A percentile compares a stretch with the other conserved stretches of the same genome.
These are phyloP conservation scores for Didymella lethalis DNA, from an alignment of 2,329 filamentous ascomycete genomes.

Conservation along the genomic window DNA sequence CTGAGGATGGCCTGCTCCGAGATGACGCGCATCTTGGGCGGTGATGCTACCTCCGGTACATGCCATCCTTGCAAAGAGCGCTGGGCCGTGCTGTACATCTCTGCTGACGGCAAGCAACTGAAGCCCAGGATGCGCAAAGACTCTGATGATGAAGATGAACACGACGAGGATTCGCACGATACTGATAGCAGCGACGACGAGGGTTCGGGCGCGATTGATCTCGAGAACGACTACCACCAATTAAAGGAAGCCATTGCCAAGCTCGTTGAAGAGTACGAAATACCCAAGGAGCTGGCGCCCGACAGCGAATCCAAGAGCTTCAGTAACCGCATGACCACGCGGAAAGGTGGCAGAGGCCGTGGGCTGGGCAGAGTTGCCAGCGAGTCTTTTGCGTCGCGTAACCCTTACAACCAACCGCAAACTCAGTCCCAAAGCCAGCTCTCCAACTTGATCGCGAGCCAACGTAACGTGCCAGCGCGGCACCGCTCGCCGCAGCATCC, in stretches of 20 bases:
- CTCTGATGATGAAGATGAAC: slow-evolving; percentile 67
- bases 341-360: slow-evolving; percentile 44
- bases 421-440: slow-evolving; percentile 47
- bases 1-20: slow-evolving; percentile 74
- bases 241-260: slow-evolving; percentile 81
- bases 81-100: slow-evolving; percentile 84
- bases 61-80: slow-evolving; percentile 82
- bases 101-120: slow-evolving; percentile 73
- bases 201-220: slow-evolving; percentile 59
- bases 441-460: slow-evolving; percentile 50
- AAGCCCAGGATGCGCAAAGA: slow-evolving; percentile 78
- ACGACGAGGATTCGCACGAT: slow-evolving; percentile 66
- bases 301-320: slow-evolving; percentile 69
- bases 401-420: slow-evolving; percentile 52
- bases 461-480: slow-evolving; percentile 45
- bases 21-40: slow-evolving; percentile 71
- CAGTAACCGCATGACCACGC: slow-evolving; percentile 71
- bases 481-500: slow-evolving; percentile 49
- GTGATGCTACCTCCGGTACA: slow-evolving; percentile 69
- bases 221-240: slow-evolving; percentile 82
- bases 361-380: slow-evolving; percentile 38
- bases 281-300: slow-evolving; percentile 71
- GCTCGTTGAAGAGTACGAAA: slow-evolving; percentile 82
- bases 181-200: slow-evolving; percentile 59
- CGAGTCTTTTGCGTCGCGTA: slow-evolving; percentile 59